Evolutionary conservation across 306 rosid species (phyloP).

Genomic region (Argentina anserina): DNA sequence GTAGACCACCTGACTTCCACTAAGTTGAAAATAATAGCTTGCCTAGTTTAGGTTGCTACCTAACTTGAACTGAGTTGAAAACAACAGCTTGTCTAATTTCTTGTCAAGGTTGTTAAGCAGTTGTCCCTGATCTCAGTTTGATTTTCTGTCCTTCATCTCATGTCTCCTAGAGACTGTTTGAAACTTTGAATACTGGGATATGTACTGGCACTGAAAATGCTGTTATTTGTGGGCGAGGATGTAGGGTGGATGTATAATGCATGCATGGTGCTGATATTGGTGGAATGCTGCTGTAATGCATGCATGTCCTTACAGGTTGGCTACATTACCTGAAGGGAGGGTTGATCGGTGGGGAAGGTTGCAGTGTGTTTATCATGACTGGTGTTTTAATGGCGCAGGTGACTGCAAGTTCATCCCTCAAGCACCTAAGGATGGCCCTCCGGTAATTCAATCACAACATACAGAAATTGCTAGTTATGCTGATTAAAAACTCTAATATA

Average conservation of each 20-base stretch:
- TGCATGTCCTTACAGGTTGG: conserved; percentile 83
- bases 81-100: neutral
- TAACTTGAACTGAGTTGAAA: neutral
- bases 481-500: too few relatives aligned
- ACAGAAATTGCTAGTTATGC: neutral
- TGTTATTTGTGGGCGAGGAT: too few relatives aligned
- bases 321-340: conserved; percentile 90
- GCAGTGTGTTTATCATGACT: conserved; percentile 96
- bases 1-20: neutral
- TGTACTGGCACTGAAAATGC: too few relatives aligned
- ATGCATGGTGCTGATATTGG: too few relatives aligned
- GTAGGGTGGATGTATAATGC: too few relatives aligned
- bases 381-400: conserved; percentile 91
- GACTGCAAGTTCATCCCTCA: conserved; percentile 88
- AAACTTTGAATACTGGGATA: too few relatives aligned
- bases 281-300: conserved; percentile 7
- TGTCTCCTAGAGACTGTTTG: too few relatives aligned
- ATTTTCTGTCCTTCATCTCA: too few relatives aligned
- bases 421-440: conserved; percentile 77
- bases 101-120: too few relatives aligned
- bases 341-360: conserved; percentile 91
- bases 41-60: too few relatives aligned
- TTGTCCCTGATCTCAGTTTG: too few relatives aligned
- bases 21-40: too few relatives aligned
- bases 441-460: conserved; percentile 33